Percentiles rank a stretch among this genome's conserved stretches.
phyloP scores from a whole-genome alignment of 192 early-diverging fungal species.

The Entomortierella chlamydospora region DNA sequence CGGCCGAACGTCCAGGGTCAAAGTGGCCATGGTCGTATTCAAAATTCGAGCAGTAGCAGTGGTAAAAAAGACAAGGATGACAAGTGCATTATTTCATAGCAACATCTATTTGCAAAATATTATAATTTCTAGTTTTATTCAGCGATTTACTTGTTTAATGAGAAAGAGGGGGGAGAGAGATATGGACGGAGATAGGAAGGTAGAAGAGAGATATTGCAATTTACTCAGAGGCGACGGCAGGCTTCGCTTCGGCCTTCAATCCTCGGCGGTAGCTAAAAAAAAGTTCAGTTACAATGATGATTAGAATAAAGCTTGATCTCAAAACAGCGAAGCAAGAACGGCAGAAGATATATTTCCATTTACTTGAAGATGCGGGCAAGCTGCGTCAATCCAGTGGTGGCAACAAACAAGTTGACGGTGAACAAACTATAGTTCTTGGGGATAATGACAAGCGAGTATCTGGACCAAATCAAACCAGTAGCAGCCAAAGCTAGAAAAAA shows the following conservation, averaged over 20 bases:
- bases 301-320: background rate
- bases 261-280: conserved; percentile 40
- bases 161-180: background rate
- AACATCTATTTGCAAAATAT: background rate
- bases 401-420: conserved; percentile 94
- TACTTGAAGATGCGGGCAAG: conserved; percentile 83
- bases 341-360: too few species aligned
- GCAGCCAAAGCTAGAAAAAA: conserved; percentile 78
- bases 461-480: conserved; percentile 98
- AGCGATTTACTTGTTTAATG: background rate
- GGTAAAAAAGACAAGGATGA: conserved; percentile 31
- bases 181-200: too few species aligned
- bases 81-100: conserved; percentile 41
- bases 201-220: too few species aligned
- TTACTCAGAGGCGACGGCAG: conserved; percentile 15
- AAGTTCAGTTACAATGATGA: background rate
- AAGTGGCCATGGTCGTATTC: conserved; percentile 12
- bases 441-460: conserved; percentile 93
- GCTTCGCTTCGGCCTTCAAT: conserved; percentile 18
- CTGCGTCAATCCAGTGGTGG: conserved; percentile 90
- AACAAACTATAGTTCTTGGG: conserved; percentile 93
- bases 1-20: background rate
- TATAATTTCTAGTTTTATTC: too few species aligned
- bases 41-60: conserved; percentile 33
- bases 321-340: background rate